Conservation (phyloP, 23 red algal genomes). For the Gracilariopsis chorda region DNA sequence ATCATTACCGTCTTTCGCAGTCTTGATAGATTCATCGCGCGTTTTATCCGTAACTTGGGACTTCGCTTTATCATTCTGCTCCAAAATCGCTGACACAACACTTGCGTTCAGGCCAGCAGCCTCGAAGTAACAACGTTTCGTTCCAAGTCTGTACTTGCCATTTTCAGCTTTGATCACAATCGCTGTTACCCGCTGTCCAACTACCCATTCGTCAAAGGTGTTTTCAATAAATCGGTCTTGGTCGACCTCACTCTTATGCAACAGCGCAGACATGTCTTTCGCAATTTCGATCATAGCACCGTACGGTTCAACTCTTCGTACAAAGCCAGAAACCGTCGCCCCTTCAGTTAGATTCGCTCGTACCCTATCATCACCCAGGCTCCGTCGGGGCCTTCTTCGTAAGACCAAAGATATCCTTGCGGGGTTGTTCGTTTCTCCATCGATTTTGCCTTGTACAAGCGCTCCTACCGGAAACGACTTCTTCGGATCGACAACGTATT, state of each 20-base stretch:
- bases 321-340: not conserved
- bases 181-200: constrained; percentile 29
- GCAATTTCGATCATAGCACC: constrained; percentile 37
- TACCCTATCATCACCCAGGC: not conserved
- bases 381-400: constrained; percentile 11
- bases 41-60: not conserved
- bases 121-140: constrained; percentile 74
- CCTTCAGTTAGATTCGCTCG: constrained; percentile 22
- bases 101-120: constrained; percentile 35
- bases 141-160: constrained; percentile 34
- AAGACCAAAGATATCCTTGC: constrained; percentile 27
- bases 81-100: not conserved
- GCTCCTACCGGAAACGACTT: constrained; percentile 56
- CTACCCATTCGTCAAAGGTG: constrained; percentile 39
- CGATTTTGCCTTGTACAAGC: constrained; percentile 38
- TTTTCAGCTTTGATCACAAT: constrained; percentile 39
- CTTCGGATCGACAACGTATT: constrained; percentile 59
- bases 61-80: constrained; percentile 5
- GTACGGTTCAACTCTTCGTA: constrained; percentile 38
- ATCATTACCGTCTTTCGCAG: not conserved
- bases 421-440: not conserved
- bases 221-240: constrained; percentile 53
- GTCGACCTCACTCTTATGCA: constrained; percentile 63
- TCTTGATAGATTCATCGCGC: not conserved
- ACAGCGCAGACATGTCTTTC: not conserved